Evolutionary conservation across 1,284 basidiomycete species (phyloP).

Genomic region (Leccinum griseonigrum): DNA sequence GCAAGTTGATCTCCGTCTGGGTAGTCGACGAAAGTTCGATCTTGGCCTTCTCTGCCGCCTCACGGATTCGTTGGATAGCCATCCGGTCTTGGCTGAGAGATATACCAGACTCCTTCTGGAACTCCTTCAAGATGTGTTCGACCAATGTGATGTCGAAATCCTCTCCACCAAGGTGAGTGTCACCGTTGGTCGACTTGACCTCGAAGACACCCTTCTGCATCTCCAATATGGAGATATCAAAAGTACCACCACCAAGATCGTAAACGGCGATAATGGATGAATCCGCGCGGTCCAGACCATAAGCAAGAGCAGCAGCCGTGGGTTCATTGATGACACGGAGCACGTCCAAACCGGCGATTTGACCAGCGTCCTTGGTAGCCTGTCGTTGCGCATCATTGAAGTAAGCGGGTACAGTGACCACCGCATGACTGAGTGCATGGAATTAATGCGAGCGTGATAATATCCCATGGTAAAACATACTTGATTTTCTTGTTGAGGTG

Average conservation of each 20-base stretch:
- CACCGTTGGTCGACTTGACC: slow-evolving; percentile 99
- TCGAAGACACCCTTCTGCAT: slow-evolving; percentile 99
- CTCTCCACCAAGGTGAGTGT: slow-evolving; percentile 98
- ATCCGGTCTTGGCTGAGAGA: slow-evolving; percentile 87
- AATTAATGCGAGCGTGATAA: background rate
- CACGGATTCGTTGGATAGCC: slow-evolving; percentile 99
- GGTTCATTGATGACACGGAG: slow-evolving; percentile 99
- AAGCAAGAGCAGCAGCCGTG: slow-evolving; percentile 95
- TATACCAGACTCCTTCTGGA: slow-evolving; percentile 91
- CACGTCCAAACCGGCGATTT: slow-evolving; percentile 95
- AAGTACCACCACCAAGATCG: slow-evolving; percentile 93
- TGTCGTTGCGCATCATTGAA: slow-evolving; percentile 99
- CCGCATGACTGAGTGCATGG: slow-evolving; percentile 57
- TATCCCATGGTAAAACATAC: slow-evolving; percentile 45
- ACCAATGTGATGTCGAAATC: slow-evolving; percentile 95
- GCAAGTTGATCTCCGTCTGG: slow-evolving; percentile 94
- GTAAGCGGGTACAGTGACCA: slow-evolving; percentile 96
- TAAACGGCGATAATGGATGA: slow-evolving; percentile 94
- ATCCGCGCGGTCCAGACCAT: slow-evolving; percentile 86
- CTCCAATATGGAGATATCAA: slow-evolving; percentile 98
- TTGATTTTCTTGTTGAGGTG: slow-evolving; percentile 93
- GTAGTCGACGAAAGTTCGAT: slow-evolving; percentile 93
- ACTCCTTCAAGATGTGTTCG: slow-evolving; percentile 84
- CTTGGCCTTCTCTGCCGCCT: slow-evolving; percentile 99
- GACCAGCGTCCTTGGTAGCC: slow-evolving; percentile 97